Conservation (phyloP, 1,139 yeast species). For the Protomyces inouyei region DNA sequence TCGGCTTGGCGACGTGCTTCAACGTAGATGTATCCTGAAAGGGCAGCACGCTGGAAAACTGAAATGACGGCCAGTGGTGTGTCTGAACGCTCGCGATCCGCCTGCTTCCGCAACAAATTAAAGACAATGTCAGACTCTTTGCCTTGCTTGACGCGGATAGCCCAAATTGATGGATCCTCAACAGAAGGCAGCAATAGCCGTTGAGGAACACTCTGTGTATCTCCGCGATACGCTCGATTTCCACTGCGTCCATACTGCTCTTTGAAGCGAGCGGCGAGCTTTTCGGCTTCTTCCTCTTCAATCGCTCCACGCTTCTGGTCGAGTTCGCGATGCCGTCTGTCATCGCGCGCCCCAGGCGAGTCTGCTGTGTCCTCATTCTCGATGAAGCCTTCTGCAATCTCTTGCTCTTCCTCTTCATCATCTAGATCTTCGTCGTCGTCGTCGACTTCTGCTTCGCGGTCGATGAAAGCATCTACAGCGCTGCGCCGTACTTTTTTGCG, state of each 20-base stretch:
- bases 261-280: constrained; percentile 84
- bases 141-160: constrained; percentile 88
- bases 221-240: constrained; percentile 78
- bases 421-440: constrained; percentile 95
- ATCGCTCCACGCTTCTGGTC: constrained; percentile 86
- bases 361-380: constrained; percentile 51
- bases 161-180: constrained; percentile 95
- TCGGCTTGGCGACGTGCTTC: constrained; percentile 95
- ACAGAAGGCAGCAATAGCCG: constrained; percentile 90
- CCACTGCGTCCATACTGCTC: constrained; percentile 89
- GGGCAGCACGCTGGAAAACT: constrained; percentile 93
- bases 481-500: constrained; percentile 62
- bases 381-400: constrained; percentile 57
- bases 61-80: constrained; percentile 70
- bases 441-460: constrained; percentile 98
- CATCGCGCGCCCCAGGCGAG: constrained; percentile 42
- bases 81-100: constrained; percentile 57
- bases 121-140: constrained; percentile 88
- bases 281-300: constrained; percentile 93
- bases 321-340: constrained; percentile 80
- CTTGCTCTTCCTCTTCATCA: constrained; percentile 85
- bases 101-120: constrained; percentile 72
- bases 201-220: constrained; percentile 84
- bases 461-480: constrained; percentile 85
- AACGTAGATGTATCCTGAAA: constrained; percentile 82